A percentile compares a stretch with the other conserved stretches of the same genome.
Evolutionary conservation across 2,329 filamentous ascomycete species (phyloP).

Genomic region (Raffaelea ambrosiae): DNA sequence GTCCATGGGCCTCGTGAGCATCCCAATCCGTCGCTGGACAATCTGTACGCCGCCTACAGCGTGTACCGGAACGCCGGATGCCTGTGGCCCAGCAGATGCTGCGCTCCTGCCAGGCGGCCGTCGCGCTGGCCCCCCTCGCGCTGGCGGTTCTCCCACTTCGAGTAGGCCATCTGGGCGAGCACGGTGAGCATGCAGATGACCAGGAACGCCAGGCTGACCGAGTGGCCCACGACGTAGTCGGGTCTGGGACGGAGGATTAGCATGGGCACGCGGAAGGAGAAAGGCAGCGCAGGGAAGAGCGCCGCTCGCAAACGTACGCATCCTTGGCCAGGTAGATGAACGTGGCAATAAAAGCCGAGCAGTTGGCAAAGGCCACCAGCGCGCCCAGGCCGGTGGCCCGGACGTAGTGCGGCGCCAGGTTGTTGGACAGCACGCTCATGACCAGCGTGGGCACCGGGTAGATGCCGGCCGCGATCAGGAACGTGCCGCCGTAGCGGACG

Average conservation of each 20-base stretch:
- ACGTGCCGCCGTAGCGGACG: conserved; percentile 13
- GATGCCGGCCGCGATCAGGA: conserved; percentile 39
- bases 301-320: conserved; percentile 11
- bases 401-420: conserved; percentile 50
- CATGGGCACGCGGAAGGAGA: not conserved
- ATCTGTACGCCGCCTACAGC: not conserved
- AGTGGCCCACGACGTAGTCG: conserved; percentile 39
- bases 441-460: conserved; percentile 45
- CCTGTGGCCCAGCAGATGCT: not conserved
- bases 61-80: not conserved
- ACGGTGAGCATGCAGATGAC: conserved; percentile 27
- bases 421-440: conserved; percentile 49
- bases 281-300: not conserved
- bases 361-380: conserved; percentile 41
- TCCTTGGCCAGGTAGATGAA: conserved; percentile 39
- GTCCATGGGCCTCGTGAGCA: too few relatives aligned
- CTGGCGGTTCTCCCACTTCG: conserved; percentile 25
- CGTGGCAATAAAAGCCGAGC: conserved; percentile 39
- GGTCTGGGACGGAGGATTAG: conserved; percentile 18
- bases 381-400: conserved; percentile 42
- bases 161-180: conserved; percentile 16
- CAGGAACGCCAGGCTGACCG: conserved; percentile 36
- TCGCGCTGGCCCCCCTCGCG: conserved; percentile 23
- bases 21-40: too few relatives aligned
- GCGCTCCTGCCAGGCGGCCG: conserved; percentile 14